Percentiles rank a stretch among this genome's conserved stretches.
Conservation (phyloP, 2,329 filamentous ascomycete genomes). For the Emydomyces testavorans region DNA sequence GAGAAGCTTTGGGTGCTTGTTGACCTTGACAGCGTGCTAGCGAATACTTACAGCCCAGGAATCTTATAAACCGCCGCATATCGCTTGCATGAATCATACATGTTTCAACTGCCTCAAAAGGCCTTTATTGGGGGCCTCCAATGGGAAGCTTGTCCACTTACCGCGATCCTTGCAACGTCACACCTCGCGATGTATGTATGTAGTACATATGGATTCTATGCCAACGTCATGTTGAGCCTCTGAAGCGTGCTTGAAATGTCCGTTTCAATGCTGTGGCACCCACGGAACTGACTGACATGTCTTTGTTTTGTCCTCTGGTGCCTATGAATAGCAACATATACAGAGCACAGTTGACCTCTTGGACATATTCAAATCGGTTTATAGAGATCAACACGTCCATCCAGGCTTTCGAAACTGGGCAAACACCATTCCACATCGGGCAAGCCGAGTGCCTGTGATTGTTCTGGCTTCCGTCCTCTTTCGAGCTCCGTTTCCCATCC, state of each 20-base stretch:
- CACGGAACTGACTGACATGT: not conserved
- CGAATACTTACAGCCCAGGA: constrained; percentile 4
- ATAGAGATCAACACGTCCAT: not conserved
- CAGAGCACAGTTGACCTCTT: too few species aligned
- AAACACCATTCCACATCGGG: not conserved
- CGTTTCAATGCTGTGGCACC: not conserved
- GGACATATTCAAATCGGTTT: too few species aligned
- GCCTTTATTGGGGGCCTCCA: not conserved
- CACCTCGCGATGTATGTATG: not conserved
- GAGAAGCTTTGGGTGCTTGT: constrained; percentile 1
- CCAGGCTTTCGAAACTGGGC: not conserved
- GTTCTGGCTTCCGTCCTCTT: not conserved
- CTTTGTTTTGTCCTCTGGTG: not conserved
- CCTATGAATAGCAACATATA: not conserved
- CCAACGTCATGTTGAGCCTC: too few species aligned
- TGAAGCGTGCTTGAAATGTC: too few species aligned
- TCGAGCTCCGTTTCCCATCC: not conserved
- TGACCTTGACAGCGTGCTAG: constrained; percentile 1
- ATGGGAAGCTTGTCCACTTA: not conserved
- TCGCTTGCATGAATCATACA: not conserved
- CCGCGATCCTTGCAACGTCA: constrained; percentile 9
- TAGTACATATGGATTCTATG: not conserved
- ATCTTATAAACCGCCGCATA: constrained; percentile 1
- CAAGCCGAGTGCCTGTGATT: not conserved
- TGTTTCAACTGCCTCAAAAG: not conserved